Percentiles rank a stretch among this genome's conserved stretches.
phyloP scores from a whole-genome alignment of 768 basidiomycete species.

The Pisolithus orientalis region DNA sequence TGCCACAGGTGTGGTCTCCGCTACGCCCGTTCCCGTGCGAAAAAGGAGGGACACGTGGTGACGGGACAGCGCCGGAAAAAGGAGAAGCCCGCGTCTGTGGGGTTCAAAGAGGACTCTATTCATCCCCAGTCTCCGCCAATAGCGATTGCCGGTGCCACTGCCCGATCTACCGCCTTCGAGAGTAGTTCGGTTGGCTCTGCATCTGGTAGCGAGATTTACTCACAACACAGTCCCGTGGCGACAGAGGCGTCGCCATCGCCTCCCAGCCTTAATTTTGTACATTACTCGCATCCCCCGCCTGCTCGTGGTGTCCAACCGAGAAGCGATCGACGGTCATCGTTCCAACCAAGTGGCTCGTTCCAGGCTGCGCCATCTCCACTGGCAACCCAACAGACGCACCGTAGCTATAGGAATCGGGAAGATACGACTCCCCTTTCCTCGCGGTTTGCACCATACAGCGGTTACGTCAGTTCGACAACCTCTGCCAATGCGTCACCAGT shows the following conservation, averaged over 20 bases:
- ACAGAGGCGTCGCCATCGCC: constrained; percentile 61
- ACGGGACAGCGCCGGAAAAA: constrained; percentile 51
- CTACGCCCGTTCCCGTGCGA: constrained; percentile 82
- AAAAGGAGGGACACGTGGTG: constrained; percentile 67
- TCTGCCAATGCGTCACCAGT: constrained; percentile 26
- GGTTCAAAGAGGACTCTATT: constrained; percentile 21
- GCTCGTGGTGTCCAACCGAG: constrained; percentile 26
- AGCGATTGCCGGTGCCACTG: constrained; percentile 39
- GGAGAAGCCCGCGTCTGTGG: constrained; percentile 40
- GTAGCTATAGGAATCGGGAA: constrained; percentile 32
- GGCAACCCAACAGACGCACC: constrained; percentile 21
- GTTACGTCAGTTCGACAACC: constrained; percentile 34
- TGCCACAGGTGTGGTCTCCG: constrained; percentile 69
- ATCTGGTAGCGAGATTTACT: constrained; percentile 52
- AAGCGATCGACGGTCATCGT: constrained; percentile 24
- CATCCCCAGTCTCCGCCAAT: constrained; percentile 28
- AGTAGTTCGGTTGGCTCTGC: constrained; percentile 49
- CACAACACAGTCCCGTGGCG: constrained; percentile 38
- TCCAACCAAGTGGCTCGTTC: constrained; percentile 18
- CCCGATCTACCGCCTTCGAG: constrained; percentile 43
- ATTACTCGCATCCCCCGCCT: constrained; percentile 40
- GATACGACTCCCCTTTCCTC: constrained; percentile 33
- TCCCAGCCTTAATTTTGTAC: constrained; percentile 51
- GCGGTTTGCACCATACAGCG: constrained; percentile 23
- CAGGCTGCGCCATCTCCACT: constrained; percentile 41